These are phyloP conservation scores for Rhynchospora tenuis DNA, from an alignment of 176 grass and related monocot genomes.

Conservation along the genomic window DNA sequence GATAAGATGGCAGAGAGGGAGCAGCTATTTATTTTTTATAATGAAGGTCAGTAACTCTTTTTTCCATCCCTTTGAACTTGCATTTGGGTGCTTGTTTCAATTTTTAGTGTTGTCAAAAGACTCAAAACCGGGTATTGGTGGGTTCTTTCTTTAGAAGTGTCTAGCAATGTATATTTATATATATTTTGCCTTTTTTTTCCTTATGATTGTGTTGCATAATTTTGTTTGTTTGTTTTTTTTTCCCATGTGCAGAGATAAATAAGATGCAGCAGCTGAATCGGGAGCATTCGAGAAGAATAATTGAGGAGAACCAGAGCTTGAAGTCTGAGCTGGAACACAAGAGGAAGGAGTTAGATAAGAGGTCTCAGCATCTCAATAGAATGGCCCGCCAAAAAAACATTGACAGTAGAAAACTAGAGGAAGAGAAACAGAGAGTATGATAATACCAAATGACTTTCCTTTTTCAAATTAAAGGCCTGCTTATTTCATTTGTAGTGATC, in stretches of 20 bases:
- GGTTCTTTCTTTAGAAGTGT: not conserved
- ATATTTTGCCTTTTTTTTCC: not conserved
- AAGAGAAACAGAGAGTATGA: slow-evolving; percentile 50
- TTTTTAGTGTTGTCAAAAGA: not conserved
- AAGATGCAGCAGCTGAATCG: slow-evolving; percentile 58
- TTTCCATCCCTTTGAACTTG: not conserved
- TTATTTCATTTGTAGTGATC: not conserved
- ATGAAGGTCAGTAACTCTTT: slow-evolving; percentile 31
- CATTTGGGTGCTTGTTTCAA: not conserved
- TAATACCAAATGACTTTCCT: not conserved
- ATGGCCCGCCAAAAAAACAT: slow-evolving; percentile 44
- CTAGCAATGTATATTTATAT: not conserved
- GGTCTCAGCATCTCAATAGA: slow-evolving; percentile 39
- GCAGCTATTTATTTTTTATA: slow-evolving; percentile 30
- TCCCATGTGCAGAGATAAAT: slow-evolving; percentile 42
- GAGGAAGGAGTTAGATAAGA: slow-evolving; percentile 49
- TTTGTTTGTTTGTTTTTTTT: not conserved
- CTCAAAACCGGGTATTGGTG: not conserved
- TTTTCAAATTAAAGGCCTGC: not conserved
- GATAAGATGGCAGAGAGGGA: slow-evolving; percentile 54
- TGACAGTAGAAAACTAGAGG: slow-evolving; percentile 51
- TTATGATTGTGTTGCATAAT: not conserved
- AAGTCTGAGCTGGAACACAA: slow-evolving; percentile 39
- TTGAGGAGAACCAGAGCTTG: slow-evolving; percentile 58
- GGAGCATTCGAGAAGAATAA: slow-evolving; percentile 42